These are phyloP conservation scores for Alternaria triticina DNA, from an alignment of 2,329 filamentous ascomycete species.

Conservation along the genomic window DNA sequence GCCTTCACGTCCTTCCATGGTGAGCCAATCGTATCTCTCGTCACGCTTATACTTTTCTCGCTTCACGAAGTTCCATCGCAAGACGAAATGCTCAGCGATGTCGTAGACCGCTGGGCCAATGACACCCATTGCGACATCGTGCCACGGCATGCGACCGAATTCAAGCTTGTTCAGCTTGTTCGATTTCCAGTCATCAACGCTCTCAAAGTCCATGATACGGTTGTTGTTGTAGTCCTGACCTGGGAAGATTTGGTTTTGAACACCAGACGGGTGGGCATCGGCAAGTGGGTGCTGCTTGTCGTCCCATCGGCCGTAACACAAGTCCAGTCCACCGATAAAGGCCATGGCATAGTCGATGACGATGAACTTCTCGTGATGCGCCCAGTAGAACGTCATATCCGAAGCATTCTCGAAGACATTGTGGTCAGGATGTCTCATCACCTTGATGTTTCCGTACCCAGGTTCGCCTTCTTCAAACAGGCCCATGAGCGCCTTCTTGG, in stretches of 20 bases:
- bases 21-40: slow-evolving; percentile 81
- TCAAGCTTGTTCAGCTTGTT: slow-evolving; percentile 93
- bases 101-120: slow-evolving; percentile 89
- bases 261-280: slow-evolving; percentile 84
- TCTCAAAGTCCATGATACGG: slow-evolving; percentile 92
- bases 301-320: slow-evolving; percentile 97
- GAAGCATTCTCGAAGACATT: slow-evolving; percentile 92
- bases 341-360: slow-evolving; percentile 90
- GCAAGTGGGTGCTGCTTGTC: slow-evolving; percentile 81
- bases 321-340: slow-evolving; percentile 91
- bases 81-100: slow-evolving; percentile 92
- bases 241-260: slow-evolving; percentile 85
- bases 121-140: slow-evolving; percentile 92
- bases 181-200: slow-evolving; percentile 87
- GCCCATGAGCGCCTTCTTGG: slow-evolving; percentile 82
- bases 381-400: slow-evolving; percentile 98
- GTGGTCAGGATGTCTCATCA: slow-evolving; percentile 93
- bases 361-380: slow-evolving; percentile 97
- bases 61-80: slow-evolving; percentile 97
- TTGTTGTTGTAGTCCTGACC: slow-evolving; percentile 99
- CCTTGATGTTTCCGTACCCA: slow-evolving; percentile 84
- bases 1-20: slow-evolving; percentile 75
- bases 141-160: slow-evolving; percentile 96
- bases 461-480: slow-evolving; percentile 82
- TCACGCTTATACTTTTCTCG: slow-evolving; percentile 97